Base-by-base conservation (phyloP, 306 rosid species). In the Prinsepia uniflora region DNA sequence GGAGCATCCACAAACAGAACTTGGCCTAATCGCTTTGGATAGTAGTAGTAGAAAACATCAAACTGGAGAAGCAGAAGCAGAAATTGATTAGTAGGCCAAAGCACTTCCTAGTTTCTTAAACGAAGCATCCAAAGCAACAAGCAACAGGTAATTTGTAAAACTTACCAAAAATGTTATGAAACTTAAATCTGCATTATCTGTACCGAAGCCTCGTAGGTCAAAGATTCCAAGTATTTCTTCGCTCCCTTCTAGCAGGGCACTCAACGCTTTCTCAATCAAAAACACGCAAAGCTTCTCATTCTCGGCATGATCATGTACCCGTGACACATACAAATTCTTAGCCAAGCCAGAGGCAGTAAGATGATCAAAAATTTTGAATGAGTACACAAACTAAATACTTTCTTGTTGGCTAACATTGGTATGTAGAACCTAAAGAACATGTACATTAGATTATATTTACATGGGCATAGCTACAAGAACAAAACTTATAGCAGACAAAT, bases 1-100 rank as follows among this genome's bases (percentile, higher is more conserved):
- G 97, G 96, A 77, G 99, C 92, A 59, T 85, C 97, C 76, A 94
- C 92, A 60, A 91, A 91, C 75, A 94, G 84, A 55, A 94, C 96
- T 86, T 94, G 78, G 58, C 79, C 87, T 82, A 94, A 69, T 45
- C 96, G 81, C 81, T 80, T 91, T 6, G 97, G 99, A 76, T 94
- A 94, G 76, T 94, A 91, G 62, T 66, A 86, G 84, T 94, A 91
- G 71, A 87, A 86, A 65, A 91, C 91, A 82, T 94, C 91, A 81
- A 94, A 94, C 99, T 94, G 92, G 76, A 30, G 36, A 30, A 30
- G 36, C 36, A 30, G 36, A 30, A 30, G 36, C 36, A 52, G 18
- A 52, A 52, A 20, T 10, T 55, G 61, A 55, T 20, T 55, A 20
- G 61, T 34, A 20, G 14, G 36, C 15, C 13, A 20, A 20, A 55